These are phyloP conservation scores for Helianthus annuus DNA, from an alignment of 129 eudicot genomes.

Conservation along the genomic window HanXRQr2.0-SUNRISE NC_035445.2:172951477-172951976, in stretches of 20 bases:
- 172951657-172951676: slow-evolving; percentile 68
- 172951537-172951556: slow-evolving; percentile 43
- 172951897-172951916: slow-evolving; percentile 73
- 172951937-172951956: slow-evolving; percentile 81
- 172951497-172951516: slow-evolving; percentile 96
- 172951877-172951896: slow-evolving; percentile 87
- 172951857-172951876: slow-evolving; percentile 13
- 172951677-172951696: slow-evolving; percentile 91
- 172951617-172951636: slow-evolving; percentile 68
- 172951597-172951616: slow-evolving; percentile 41
- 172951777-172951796: slow-evolving; percentile 67
- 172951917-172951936: slow-evolving; percentile 49
- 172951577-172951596: neutral
- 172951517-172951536: slow-evolving; percentile 89
- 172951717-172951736: slow-evolving; percentile 59
- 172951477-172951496: slow-evolving; percentile 84
- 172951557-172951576: neutral
- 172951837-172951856: slow-evolving; percentile 16
- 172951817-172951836: slow-evolving; percentile 5
- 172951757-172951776: slow-evolving; percentile 95
- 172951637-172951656: slow-evolving; percentile 65
- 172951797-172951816: neutral
- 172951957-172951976: slow-evolving; percentile 90
- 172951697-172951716: slow-evolving; percentile 85
- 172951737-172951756: slow-evolving; percentile 99